phyloP scores from a whole-genome alignment of 1,139 yeast species.

The Suhomyces bolitotheri region DNA sequence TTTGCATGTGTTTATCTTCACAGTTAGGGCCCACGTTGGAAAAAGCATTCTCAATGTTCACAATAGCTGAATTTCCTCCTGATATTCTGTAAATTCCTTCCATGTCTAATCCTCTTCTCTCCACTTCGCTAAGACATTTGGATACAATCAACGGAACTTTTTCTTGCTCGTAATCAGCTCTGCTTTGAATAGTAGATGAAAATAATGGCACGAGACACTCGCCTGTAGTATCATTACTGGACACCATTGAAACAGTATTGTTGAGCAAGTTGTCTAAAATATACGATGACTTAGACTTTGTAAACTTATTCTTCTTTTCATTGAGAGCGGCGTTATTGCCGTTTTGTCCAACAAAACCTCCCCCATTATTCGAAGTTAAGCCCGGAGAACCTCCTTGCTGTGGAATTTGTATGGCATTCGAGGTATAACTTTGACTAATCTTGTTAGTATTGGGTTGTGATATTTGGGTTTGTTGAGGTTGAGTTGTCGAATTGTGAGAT shows the following conservation, averaged over 20 bases:
- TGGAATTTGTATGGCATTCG: slow-evolving; percentile 19
- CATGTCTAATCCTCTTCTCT: slow-evolving; percentile 63
- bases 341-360: slow-evolving; percentile 5
- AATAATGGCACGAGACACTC: slow-evolving; percentile 34
- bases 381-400: slow-evolving; percentile 6
- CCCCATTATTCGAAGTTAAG: slow-evolving; percentile 6
- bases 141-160: slow-evolving; percentile 70
- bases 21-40: slow-evolving; percentile 28
- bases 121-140: slow-evolving; percentile 78
- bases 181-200: slow-evolving; percentile 53
- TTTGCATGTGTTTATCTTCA: slow-evolving; percentile 41
- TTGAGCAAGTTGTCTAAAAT: slow-evolving; percentile 43
- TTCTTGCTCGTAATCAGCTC: slow-evolving; percentile 61
- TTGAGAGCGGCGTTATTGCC: slow-evolving; percentile 4
- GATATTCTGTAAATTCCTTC: slow-evolving; percentile 93
- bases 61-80: slow-evolving; percentile 81
- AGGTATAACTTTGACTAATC: slow-evolving; percentile 18
- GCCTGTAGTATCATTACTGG: slow-evolving; percentile 6
- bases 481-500: slow-evolving; percentile 1
- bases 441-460: slow-evolving; percentile 12
- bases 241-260: slow-evolving; percentile 17
- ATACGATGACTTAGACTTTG: slow-evolving; percentile 52
- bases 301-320: slow-evolving; percentile 21
- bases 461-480: slow-evolving; percentile 5
- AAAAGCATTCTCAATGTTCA: slow-evolving; percentile 52